These are phyloP conservation scores for Pseudisothecium myosuroides DNA, from an alignment of 225 moss, liverwort and hornwort genomes.

Conservation along the genomic window DNA sequence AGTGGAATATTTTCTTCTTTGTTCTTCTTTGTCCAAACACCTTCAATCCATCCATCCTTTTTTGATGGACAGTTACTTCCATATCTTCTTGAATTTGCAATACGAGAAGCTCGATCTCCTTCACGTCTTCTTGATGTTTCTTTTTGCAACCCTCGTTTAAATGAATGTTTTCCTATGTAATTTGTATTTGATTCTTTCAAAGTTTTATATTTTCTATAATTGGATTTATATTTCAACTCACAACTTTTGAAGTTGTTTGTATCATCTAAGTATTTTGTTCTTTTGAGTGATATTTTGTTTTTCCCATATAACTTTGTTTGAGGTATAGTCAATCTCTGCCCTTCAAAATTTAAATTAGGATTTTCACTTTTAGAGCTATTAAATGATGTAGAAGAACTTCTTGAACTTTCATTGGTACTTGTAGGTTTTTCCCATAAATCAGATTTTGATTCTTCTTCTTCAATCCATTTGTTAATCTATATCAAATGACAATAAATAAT, in stretches of 20 bases:
- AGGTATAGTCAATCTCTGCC: not conserved
- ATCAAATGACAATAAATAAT: not conserved
- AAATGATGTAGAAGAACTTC: not conserved
- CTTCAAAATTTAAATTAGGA: not conserved
- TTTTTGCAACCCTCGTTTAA: constrained; percentile 1
- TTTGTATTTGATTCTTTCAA: not conserved
- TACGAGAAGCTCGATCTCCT: constrained; percentile 10
- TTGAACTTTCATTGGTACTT: not conserved
- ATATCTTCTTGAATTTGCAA: constrained; percentile 5
- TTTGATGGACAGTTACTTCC: not conserved
- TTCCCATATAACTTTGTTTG: not conserved
- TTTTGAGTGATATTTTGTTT: not conserved
- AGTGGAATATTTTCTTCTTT: not conserved
- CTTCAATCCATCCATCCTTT: not conserved
- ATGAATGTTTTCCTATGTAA: constrained; percentile 6
- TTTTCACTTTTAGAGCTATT: not conserved
- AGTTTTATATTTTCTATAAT: not conserved
- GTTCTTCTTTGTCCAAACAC: not conserved
- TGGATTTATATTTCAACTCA: not conserved
- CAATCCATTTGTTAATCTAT: not conserved
- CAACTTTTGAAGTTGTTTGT: not conserved
- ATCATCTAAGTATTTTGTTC: not conserved
- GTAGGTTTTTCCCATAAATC: not conserved
- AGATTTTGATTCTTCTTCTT: not conserved
- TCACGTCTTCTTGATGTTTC: constrained; percentile 7